Base-by-base conservation (phyloP, 495 filamentous ascomycete species). In the Achaetomiella virescens region DNA sequence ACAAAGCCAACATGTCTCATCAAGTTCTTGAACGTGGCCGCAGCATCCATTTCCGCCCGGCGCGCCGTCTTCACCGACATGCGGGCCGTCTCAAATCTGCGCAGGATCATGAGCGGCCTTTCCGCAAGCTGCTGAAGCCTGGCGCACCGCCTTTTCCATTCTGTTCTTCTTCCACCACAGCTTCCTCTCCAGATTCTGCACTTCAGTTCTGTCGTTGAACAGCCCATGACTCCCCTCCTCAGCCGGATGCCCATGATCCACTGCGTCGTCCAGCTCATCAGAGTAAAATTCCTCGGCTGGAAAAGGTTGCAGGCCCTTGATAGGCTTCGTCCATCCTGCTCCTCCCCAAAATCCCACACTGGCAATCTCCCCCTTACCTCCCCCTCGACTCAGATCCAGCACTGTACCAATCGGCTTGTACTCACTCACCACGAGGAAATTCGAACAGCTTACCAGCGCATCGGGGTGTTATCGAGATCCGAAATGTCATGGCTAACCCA, bases 271-370 rank as follows among this genome's bases (percentile, higher is more conserved):
- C 11, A 52, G 1, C 11, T 36, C 20, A 7, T 24, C 6, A 20
- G 51, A 54, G 51, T 54, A 54, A 3, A 45, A 22, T 12, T 37
- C 4, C 4, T 37, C 51, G 3, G 51, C 41, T 17, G 41, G 41
- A 5, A 54, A 54, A 20, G 14, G 1, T 1, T 29, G 27, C 1
- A 27, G 1, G 11, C 6, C 20, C 3, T 25, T 17, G 6, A 2
- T 7, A n/a, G n/a, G n/a, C 9, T 27, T 18, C 25, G 25, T 40
- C 27, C 48, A 1, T 27, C 27, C 9, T 31, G 27, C 27, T 4
- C 27, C 27, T 9, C 27, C 27, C 9, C 27, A 31, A 31, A 31
- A 1, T 29, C 10, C 36, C 35, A 9, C 21, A 15, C 7, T 6
- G 12, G 17, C 12, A n/a, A 5, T 7, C 12, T 44, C 21, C 7